Base-by-base conservation (phyloP, 2,329 filamentous ascomycete species). In the Orbilia ellipsospora region DNA sequence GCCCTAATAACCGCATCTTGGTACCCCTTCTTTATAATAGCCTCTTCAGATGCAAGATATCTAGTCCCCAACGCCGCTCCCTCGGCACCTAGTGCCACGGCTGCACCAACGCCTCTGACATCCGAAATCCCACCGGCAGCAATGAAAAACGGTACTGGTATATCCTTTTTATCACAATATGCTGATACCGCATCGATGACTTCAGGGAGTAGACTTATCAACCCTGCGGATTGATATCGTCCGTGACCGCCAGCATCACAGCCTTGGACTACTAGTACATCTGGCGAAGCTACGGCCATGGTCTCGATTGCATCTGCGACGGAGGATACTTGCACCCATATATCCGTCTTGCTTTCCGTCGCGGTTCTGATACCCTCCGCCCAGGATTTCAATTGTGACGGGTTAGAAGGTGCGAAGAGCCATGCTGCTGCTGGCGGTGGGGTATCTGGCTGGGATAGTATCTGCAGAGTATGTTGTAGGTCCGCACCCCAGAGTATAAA, bases 61-160 rank as follows among this genome's bases (percentile, higher is more conserved):
- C 77, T 77, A 36, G 86, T 88, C 1, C 86, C 86, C 78, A 88
- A 80, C 1, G 83, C 83, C 3, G 84, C 81, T 13, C 85, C 86
- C 57, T 75, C 77, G 12, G 83, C 82, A 3, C 83, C 83, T 4
- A 83, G 76, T 5, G 77, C 77, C 26, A 81, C 56, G 0, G 80
- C 81, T n/a, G 82, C 82, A 23, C 81, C 81, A 0, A 80, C 80
- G 0, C 82, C 82, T 64, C 82, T 77, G 2, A 80, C 80, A 75
- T 83, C 82, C 8, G 79, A 74, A 51, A 84, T 82, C 0, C 82
- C 83, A 0, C 83, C 83, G 0, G 83, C 28, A 75, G 80, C 52
- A 77, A 78, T 80, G 16, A 42, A 73, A 66, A 16, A 78, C 15
- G 59, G 73, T 8, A 16, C 78, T 18, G 59, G 73, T 8, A 16